Evolutionary conservation across 164 flowering plant genomes (phyloP).

Genomic region (Buxus sempervirens): DNA sequence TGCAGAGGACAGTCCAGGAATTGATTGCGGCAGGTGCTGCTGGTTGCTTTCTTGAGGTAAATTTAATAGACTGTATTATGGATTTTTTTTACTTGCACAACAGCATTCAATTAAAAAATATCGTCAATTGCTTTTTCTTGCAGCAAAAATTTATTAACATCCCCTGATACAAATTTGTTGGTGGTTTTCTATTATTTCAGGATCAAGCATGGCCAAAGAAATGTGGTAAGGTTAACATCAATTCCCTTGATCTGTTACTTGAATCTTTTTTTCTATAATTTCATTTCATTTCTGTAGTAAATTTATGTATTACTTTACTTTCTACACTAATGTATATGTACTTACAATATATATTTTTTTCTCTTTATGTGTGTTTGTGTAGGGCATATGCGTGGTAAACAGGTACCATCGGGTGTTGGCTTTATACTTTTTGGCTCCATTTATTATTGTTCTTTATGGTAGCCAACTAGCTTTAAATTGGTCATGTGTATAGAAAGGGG

Average conservation of each 20-base stretch:
- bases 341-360: neutral
- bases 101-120: neutral
- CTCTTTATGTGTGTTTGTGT: neutral
- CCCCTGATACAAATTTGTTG: neutral
- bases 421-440: neutral
- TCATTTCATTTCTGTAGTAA: neutral
- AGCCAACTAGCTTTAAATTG: neutral
- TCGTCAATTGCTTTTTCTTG: neutral
- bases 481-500: neutral
- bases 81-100: too few relatives aligned
- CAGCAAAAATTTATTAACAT: neutral
- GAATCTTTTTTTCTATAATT: neutral
- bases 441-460: neutral
- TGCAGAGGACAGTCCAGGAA: slow-evolving; percentile 26
- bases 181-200: slow-evolving; percentile 9
- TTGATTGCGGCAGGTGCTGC: slow-evolving; percentile 31
- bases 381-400: slow-evolving; percentile 39
- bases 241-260: neutral
- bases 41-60: slow-evolving; percentile 35
- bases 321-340: neutral
- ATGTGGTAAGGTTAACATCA: slow-evolving; percentile 19
- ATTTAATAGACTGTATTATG: neutral
- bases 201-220: slow-evolving; percentile 39
- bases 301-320: neutral
- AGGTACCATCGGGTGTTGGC: slow-evolving; percentile 10